A percentile compares a stretch with the other conserved stretches of the same genome.
Evolutionary conservation across 805 yeast genomes (phyloP).

Genomic region (Lachancea lanzarotensis): DNA sequence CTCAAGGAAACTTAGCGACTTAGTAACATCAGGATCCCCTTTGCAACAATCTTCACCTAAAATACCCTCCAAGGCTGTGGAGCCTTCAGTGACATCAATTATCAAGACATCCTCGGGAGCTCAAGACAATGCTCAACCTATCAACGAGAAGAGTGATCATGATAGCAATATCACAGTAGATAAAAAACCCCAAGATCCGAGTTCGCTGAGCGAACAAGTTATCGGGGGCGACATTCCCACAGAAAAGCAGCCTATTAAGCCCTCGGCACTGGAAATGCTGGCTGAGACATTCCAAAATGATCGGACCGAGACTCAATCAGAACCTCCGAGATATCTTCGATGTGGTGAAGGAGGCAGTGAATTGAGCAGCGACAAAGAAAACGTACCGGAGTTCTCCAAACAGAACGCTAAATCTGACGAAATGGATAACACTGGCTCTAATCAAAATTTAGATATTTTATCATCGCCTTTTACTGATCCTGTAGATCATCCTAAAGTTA

Average conservation of each 20-base stretch:
- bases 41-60: slow-evolving; percentile 2
- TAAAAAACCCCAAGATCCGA: no score
- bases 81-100: no score
- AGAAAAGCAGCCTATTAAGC: neutral
- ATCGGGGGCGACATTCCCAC: no score
- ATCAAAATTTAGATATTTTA: neutral
- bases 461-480: neutral
- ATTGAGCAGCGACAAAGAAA: neutral
- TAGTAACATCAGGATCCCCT: neutral
- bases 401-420: neutral
- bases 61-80: no score
- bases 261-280: neutral
- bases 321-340: neutral
- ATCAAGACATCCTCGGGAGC: no score
- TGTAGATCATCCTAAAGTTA: neutral
- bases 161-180: no score
- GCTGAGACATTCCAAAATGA: slow-evolving; percentile 1
- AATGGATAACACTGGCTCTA: neutral
- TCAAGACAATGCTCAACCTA: no score
- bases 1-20: neutral
- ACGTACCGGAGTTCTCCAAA: neutral
- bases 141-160: no score
- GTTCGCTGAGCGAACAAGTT: no score
- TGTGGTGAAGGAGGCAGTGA: neutral
- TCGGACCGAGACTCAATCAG: neutral